Base-by-base conservation (phyloP, 2,329 filamentous ascomycete species). In the Verticillium tricorpus region DNA sequence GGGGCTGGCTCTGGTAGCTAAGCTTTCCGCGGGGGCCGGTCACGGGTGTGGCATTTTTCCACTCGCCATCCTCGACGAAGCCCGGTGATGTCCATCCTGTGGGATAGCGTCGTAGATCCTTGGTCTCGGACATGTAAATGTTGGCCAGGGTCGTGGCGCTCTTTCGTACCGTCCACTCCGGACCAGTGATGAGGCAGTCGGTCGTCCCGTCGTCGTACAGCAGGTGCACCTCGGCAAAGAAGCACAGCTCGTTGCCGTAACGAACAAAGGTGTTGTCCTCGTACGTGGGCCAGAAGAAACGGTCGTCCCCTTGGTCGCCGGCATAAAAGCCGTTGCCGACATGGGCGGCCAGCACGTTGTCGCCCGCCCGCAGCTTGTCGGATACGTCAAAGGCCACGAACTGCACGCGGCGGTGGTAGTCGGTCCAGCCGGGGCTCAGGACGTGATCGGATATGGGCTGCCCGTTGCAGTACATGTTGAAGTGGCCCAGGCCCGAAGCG, bases 251-350 rank as follows among this genome's bases (percentile, higher is more conserved):
- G 57, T 77, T 76, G 3, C 72, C 72, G 61, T 74, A 74, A 1
- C 72, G 69, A 3, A 74, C 72, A 35, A 75, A 77, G 0, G 75
- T 77, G 40, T 77, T 77, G 63, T 77, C 75, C 63, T 78, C 75
- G 40, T 77, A 77, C 69, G 72, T 75, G 15, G 75, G 75, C 76
- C 75, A 77, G 65, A 78, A 77, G 67, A 77, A 78, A 6, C 75
- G 72, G 56, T 78, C 74, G 2, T 35, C 34, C 11, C 75, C 74
- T 55, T 77, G 72, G 37, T 77, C 75, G 2, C 78, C 78, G 8
- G 77, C 77, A 52, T 79, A 80, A 65, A 80, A 80, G 0, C 78
- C 78, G 35, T 80, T 80, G 8, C 76, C 76, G 1, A 80, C 64
- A 60, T 70, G 75, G 4, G 77, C 74, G 0, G 70, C 75, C 59